phyloP scores from a whole-genome alignment of 1,284 basidiomycete species.

The Sanghuangporus sanghuang region DNA sequence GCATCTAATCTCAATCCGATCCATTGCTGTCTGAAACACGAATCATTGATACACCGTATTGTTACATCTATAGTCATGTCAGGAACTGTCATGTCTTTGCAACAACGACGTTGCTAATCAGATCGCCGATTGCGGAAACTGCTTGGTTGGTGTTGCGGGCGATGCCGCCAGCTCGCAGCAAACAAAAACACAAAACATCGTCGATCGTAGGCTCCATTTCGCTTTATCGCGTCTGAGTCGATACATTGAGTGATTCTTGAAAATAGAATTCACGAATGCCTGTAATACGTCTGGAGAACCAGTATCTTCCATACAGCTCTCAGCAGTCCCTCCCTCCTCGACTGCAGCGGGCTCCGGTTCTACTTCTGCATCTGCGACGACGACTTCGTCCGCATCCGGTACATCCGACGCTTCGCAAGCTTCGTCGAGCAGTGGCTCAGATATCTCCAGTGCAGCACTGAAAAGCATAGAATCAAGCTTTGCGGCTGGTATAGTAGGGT shows the following conservation, averaged over 20 bases:
- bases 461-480: background rate
- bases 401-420: background rate
- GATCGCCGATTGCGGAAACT: constrained; percentile 13
- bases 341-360: background rate
- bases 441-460: background rate
- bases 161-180: background rate
- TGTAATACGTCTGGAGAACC: constrained; percentile 11
- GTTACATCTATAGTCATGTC: constrained; percentile 1
- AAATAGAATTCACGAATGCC: constrained; percentile 14
- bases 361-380: background rate
- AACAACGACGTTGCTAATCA: constrained; percentile 9
- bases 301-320: constrained; percentile 13
- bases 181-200: constrained; percentile 4
- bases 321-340: constrained; percentile 7
- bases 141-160: constrained; percentile 7
- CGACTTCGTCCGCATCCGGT: background rate
- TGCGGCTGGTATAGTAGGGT: background rate
- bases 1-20: background rate
- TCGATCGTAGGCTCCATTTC: constrained; percentile 11
- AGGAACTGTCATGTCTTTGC: constrained; percentile 14
- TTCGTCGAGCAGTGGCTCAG: background rate
- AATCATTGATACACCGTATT: background rate
- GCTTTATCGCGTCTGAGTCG: background rate
- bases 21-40: background rate
- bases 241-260: background rate